A percentile compares a stretch with the other conserved stretches of the same genome.
These are phyloP conservation scores for Blastobotrys malaysiensis DNA, from an alignment of 1,139 yeast genomes.

Conservation along the genomic window DNA sequence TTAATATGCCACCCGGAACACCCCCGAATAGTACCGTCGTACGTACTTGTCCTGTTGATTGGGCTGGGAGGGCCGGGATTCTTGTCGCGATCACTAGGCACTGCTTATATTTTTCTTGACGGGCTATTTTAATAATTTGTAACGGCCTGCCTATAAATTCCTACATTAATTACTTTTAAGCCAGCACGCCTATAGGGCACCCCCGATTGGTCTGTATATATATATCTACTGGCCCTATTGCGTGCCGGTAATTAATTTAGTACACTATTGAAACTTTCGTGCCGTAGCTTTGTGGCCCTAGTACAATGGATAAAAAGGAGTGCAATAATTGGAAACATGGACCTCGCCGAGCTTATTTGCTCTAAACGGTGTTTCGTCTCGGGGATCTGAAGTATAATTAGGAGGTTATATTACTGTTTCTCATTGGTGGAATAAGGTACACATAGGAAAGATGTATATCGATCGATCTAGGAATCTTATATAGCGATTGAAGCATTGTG, in stretches of 20 bases:
- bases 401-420: neutral
- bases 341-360: too few relatives aligned
- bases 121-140: too few relatives aligned
- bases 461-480: too few relatives aligned
- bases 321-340: too few relatives aligned
- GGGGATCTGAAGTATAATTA: neutral
- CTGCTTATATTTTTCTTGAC: too few relatives aligned
- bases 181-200: too few relatives aligned
- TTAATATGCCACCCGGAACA: neutral
- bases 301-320: neutral
- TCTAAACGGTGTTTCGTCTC: neutral
- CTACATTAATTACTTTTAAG: too few relatives aligned
- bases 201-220: neutral
- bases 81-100: too few relatives aligned
- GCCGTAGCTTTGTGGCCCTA: neutral
- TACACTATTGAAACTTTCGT: too few relatives aligned
- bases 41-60: too few relatives aligned
- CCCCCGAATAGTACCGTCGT: neutral
- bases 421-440: neutral
- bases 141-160: too few relatives aligned
- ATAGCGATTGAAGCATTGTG: neutral
- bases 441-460: neutral
- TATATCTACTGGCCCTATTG: neutral
- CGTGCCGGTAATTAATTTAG: neutral
- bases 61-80: too few relatives aligned